phyloP scores from a whole-genome alignment of 345 rosid species.

The Bruguiera parviflora region DNA sequence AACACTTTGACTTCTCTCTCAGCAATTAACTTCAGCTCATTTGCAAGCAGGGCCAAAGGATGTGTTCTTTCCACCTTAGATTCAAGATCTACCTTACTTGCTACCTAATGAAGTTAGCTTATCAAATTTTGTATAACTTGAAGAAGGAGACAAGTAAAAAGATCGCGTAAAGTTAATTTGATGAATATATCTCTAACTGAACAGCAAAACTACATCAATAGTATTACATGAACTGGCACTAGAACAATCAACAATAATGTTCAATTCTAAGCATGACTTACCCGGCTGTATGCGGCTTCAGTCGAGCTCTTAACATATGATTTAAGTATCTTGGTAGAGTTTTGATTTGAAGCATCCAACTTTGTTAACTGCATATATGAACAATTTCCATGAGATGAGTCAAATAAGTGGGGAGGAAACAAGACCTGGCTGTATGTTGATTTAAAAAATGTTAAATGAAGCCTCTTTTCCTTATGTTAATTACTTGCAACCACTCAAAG shows the following conservation, averaged over 20 bases:
- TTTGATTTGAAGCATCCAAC: slow-evolving; percentile 40
- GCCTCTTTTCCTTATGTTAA: no score
- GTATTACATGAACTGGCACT: background rate
- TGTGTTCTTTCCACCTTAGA: slow-evolving; percentile 54
- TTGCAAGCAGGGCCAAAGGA: slow-evolving; percentile 79
- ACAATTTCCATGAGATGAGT: slow-evolving; percentile 14
- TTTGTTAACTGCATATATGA: slow-evolving; percentile 46
- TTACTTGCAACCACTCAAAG: no score
- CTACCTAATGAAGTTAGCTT: slow-evolving; percentile 44
- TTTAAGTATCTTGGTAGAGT: slow-evolving; percentile 48
- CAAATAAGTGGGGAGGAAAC: background rate
- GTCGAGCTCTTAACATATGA: slow-evolving; percentile 57
- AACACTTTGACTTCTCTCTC: slow-evolving; percentile 67
- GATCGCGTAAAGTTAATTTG: background rate
- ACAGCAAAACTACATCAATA: background rate
- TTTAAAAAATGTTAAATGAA: no score
- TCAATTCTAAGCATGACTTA: slow-evolving; percentile 32
- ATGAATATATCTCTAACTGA: background rate
- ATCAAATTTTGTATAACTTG: slow-evolving; percentile 1
- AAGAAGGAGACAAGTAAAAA: background rate
- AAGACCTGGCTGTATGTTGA: no score
- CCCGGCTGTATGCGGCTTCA: slow-evolving; percentile 72
- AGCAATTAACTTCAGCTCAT: slow-evolving; percentile 66
- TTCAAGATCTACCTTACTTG: slow-evolving; percentile 47
- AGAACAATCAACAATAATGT: slow-evolving; percentile 3